Evolutionary conservation across 2,329 filamentous ascomycete species (phyloP).

Genomic region (Dactylellina sp.): DNA sequence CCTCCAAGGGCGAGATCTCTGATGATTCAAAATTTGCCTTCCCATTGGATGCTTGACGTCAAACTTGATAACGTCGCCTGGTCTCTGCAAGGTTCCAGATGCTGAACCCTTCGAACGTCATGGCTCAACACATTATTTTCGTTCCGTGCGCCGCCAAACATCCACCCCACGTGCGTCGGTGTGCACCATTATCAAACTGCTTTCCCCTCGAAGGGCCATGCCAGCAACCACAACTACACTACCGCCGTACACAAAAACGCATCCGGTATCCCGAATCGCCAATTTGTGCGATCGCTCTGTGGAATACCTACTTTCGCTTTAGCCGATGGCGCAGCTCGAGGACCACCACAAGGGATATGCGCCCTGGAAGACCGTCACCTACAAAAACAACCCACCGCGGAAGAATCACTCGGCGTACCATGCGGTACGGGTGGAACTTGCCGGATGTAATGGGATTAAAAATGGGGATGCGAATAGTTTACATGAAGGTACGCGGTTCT

Average conservation of each 20-base stretch:
- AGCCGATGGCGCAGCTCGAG: constrained; percentile 25
- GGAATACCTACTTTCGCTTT: constrained; percentile 4
- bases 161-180: constrained; percentile 27
- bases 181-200: not conserved
- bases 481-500: constrained; percentile 17
- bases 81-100: too few relatives aligned
- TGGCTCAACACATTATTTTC: constrained; percentile 31
- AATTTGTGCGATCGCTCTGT: constrained; percentile 5
- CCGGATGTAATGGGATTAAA: constrained; percentile 8
- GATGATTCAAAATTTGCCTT: too few relatives aligned
- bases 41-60: too few relatives aligned
- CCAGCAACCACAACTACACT: not conserved
- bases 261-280: not conserved
- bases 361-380: constrained; percentile 34
- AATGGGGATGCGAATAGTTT: not conserved
- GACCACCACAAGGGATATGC: constrained; percentile 18
- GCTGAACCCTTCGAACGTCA: constrained; percentile 29
- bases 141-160: constrained; percentile 9
- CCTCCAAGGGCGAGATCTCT: too few relatives aligned
- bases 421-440: constrained; percentile 31
- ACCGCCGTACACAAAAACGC: constrained; percentile 14
- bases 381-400: constrained; percentile 22
- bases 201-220: not conserved
- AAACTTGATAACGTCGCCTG: too few relatives aligned
- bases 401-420: constrained; percentile 37